These are phyloP conservation scores for Aspergillus piperis DNA, from an alignment of 2,329 filamentous ascomycete species.

Conservation along the genomic window DNA sequence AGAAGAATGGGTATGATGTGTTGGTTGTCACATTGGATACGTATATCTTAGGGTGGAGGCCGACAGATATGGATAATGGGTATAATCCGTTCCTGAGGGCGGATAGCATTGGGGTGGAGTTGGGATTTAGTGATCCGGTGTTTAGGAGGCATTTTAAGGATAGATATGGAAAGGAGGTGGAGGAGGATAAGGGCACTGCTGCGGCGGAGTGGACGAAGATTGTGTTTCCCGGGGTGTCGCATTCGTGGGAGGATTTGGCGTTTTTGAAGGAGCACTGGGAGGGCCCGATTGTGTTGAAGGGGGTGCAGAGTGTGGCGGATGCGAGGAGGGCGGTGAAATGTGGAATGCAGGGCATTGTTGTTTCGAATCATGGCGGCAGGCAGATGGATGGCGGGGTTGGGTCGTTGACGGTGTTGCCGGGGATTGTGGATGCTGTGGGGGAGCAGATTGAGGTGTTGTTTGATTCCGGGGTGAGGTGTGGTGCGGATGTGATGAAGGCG, in stretches of 20 bases:
- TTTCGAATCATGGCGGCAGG: conserved; percentile 54
- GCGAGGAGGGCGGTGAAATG: conserved; percentile 46
- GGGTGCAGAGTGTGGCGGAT: conserved; percentile 51
- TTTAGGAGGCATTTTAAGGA: conserved; percentile 59
- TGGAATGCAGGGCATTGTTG: conserved; percentile 51
- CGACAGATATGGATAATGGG: conserved; percentile 62
- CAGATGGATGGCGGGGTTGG: conserved; percentile 50
- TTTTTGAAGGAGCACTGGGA: conserved; percentile 61
- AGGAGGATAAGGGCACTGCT: conserved; percentile 51
- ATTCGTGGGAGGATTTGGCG: conserved; percentile 61
- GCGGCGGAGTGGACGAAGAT: conserved; percentile 54
- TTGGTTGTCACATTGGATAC: conserved; percentile 74
- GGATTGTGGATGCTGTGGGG: conserved; percentile 52
- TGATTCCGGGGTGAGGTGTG: conserved; percentile 49
- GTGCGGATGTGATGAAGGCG: conserved; percentile 52
- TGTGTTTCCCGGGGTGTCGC: conserved; percentile 55
- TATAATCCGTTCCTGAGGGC: conserved; percentile 45
- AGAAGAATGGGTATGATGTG: conserved; percentile 61
- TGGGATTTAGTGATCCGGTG: conserved; percentile 67
- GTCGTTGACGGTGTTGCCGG: conserved; percentile 53
- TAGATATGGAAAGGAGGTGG: conserved; percentile 41
- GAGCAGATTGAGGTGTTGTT: conserved; percentile 46
- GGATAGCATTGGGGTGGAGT: conserved; percentile 53
- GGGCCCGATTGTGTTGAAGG: conserved; percentile 63
- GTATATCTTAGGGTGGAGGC: conserved; percentile 67